Evolutionary conservation across 768 basidiomycete species (phyloP), one percentile per base, ranked within the genome.

Genomic region (Coprinopsis marcescibilis): DNA sequence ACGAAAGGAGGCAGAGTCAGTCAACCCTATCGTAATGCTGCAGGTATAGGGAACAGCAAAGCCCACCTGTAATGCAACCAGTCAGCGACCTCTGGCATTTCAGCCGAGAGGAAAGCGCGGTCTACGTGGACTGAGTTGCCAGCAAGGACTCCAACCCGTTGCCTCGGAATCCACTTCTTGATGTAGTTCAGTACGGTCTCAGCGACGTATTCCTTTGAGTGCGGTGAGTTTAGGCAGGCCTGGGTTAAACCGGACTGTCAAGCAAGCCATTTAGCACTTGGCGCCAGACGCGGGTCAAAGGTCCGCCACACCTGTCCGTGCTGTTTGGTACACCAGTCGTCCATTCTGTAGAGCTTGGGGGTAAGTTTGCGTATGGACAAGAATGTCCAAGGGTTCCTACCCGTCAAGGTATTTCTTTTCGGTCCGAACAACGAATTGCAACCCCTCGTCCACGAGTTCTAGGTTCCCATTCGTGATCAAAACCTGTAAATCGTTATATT

Each of bases 71-170:
- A 90, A 60, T 90, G 87, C 37, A 90, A 71, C 78, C 81, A 86
- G 36, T 91, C 77, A 15, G 84, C 65, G 13, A 95, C 62, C 45
- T 81, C 77, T 1, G 89, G 87, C 90, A 96, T 93, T 44, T 87
- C 77, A 57, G 79, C 78, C 3, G 67, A 70, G 21, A 92, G 68
- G 60, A 92, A 92, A 2, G 67, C 63, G 44, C 77, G 73, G 64
- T 96, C 92, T 1, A 78, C 80, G 58, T 96, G 89, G 2, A 95
- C 87, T 10, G 89, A 86, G 57, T 76, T 94, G 12, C 93, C 93
- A 4, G 93, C 89, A n/a, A 92, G 75, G 6, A 89, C 73, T 1
- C 76, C 89, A 4, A 64, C 68, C 29, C 72, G 67, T 49, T 69
- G 68, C 13, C 72, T 61, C 11, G 93, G 92, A 27, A 96, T 70